Percentiles rank a stretch among this genome's conserved stretches.
phyloP scores from a whole-genome alignment of 2,329 filamentous ascomycete genomes.

The Aureobasidium sp. region DNA sequence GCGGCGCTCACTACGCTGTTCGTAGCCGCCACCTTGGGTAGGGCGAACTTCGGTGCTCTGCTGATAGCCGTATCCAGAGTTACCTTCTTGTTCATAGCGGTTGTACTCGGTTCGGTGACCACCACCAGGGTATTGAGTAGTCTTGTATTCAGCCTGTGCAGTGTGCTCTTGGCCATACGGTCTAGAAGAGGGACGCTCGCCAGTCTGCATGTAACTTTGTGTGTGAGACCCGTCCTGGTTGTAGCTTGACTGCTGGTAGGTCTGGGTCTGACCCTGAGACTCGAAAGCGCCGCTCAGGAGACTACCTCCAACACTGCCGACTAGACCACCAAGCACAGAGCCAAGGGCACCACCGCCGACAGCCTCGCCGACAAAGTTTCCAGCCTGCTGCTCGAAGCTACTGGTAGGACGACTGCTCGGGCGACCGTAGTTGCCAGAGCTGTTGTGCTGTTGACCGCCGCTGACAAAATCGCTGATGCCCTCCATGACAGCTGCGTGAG shows the following conservation, averaged over 20 bases:
- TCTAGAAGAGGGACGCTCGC: constrained; percentile 34
- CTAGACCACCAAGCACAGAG: constrained; percentile 63
- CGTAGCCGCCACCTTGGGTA: constrained; percentile 49
- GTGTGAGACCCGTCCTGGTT: constrained; percentile 56
- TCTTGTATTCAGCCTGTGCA: constrained; percentile 53
- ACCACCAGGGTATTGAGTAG: constrained; percentile 54
- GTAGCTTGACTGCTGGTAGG: constrained; percentile 46
- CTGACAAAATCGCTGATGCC: constrained; percentile 26
- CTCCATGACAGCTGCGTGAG: constrained; percentile 30
- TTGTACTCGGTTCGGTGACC: constrained; percentile 54
- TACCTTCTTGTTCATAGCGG: constrained; percentile 48
- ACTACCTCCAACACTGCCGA: constrained; percentile 51
- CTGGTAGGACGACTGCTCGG: constrained; percentile 36
- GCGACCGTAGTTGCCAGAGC: constrained; percentile 18
- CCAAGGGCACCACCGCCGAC: constrained; percentile 60
- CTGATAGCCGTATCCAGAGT: constrained; percentile 50
- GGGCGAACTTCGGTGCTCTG: constrained; percentile 51
- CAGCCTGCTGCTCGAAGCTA: constrained; percentile 30
- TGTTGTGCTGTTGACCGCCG: constrained; percentile 10
- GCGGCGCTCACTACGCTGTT: constrained; percentile 51
- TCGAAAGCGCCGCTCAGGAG: constrained; percentile 58
- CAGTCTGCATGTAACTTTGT: constrained; percentile 56
- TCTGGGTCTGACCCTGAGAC: constrained; percentile 40
- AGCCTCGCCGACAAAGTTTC: constrained; percentile 51
- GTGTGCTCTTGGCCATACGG: constrained; percentile 41